Base-by-base conservation (phyloP, 1,284 basidiomycete genomes). In the Fomitopsis schrenkii region DNA sequence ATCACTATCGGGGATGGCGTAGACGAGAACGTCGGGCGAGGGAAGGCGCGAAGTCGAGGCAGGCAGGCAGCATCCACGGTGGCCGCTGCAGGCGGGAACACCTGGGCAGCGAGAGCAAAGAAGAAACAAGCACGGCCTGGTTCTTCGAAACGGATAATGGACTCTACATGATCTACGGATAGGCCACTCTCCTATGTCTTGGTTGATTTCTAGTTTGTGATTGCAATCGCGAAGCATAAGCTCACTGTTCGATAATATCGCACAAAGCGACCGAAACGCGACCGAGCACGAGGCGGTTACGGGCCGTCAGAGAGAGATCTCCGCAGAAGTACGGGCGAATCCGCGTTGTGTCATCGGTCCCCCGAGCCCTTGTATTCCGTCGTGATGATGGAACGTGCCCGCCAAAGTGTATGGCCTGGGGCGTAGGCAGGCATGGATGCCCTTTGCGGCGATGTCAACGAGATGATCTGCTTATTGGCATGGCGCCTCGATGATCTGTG, bases 1-100 rank as follows among this genome's bases (percentile, higher is more conserved):
- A 78, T 93, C 57, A 84, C 75, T 61, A 81, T 92, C 57, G 85
- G 85, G 8, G 81, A 85, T 61, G 87, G 83, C 7, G 75, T 82
- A 60, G 77, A 79, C 41, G 80, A 76, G 57, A 66, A 64, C 15
- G 77, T 62, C 70, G 74, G 30, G 22, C 62, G 59, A 14, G 64
- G 62, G n/a, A 64, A 63, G 33, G 56, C 61, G n/a, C 61, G 55
- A 35, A 63, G 66, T 71, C 76, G 59, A 40, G 44, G 44, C 69
- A 55, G 48, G 28, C 46, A 44, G 10, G 53, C 57, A 17, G 5
- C 10, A 17, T 38, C 41, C 17, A 56, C 58, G 8, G 42, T 58
- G 8, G 42, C 46, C 9, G 56, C 59, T 22, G 54, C 56, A 15
- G 59, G 56, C 26, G 71, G 38, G 67, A 68, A 68, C 35, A 26